Evolutionary conservation across 495 filamentous ascomycete species (phyloP), one percentile per base, ranked within the genome.

Genomic region (Staphylotrichum tortipilum): DNA sequence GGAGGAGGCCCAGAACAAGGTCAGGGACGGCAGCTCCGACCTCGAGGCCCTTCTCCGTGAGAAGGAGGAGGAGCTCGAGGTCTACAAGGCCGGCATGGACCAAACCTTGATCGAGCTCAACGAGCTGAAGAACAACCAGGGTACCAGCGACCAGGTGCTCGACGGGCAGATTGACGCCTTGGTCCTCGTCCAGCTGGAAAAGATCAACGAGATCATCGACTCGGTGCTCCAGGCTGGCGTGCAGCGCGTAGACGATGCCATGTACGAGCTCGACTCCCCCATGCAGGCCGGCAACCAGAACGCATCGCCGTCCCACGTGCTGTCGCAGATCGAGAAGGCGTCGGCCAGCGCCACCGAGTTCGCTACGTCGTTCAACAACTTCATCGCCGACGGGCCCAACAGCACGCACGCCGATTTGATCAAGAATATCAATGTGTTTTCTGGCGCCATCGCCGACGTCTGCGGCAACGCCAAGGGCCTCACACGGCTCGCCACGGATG

Each of bases 271-370:
- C 22, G 92, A 98, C 64, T 96, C 92, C 4, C 82, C 85, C 44
- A 97, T 95, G 89, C 91, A 96, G 65, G 92, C 92, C 36, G 92
- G 92, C 59, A 98, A 98, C 69, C 91, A 96, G 71, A 97, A 90
- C 58, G 92, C 92, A 3, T 94, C 90, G 22, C 88, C 92, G n/a
- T 79, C 89, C 2, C 96, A 94, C 62, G 89, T 98, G 18, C 75
- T 96, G 17, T 96, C 91, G 2, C 92, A 96, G 65, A 87, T 95
- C 42, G 92, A 98, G 65, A 98, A 96, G 70, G 92, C 92, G 1
- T 88, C 87, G n/a, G 79, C 88, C 12, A 94, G 81, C 48, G 88
- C 91, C 4, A 97, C 87, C 45, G 92, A 97, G 59, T 98, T 98
- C 63, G 90, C 91, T 0, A 96, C 91, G 3, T 82, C 92, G 0